Conservation (phyloP, 23 red algal species). For the Gracilariopsis chorda region DNA sequence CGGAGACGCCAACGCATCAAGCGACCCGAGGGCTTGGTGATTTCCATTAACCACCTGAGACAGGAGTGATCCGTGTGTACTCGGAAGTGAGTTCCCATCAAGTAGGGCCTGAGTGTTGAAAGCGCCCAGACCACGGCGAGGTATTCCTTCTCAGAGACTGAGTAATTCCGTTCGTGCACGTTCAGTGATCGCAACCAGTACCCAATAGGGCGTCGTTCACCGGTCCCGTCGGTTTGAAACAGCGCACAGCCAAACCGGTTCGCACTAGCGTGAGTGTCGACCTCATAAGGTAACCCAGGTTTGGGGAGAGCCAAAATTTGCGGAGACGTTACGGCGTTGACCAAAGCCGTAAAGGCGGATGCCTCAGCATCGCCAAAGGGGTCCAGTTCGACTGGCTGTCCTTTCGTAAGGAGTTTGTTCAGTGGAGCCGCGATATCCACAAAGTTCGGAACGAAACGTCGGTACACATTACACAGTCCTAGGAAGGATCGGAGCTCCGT, state of each 20-base stretch:
- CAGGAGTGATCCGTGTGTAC: not conserved
- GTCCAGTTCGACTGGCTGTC: not conserved
- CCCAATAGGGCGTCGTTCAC: not conserved
- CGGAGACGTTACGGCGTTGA: not conserved
- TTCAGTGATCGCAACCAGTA: slow-evolving; percentile 7
- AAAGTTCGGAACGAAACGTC: not conserved
- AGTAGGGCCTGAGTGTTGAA: not conserved
- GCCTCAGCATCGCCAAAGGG: not conserved
- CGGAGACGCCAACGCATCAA: not conserved
- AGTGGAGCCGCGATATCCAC: not conserved
- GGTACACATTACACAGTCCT: not conserved
- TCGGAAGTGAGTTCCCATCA: not conserved
- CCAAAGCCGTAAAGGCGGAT: not conserved
- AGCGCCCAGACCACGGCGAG: slow-evolving; percentile 20
- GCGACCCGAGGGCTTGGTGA: not conserved
- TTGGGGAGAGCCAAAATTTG: not conserved
- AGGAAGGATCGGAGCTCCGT: not conserved
- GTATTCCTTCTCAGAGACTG: not conserved
- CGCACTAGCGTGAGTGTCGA: slow-evolving; percentile 14
- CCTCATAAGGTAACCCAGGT: not conserved
- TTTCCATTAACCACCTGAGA: not conserved
- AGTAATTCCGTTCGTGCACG: slow-evolving; percentile 23
- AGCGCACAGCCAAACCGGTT: slow-evolving; percentile 3
- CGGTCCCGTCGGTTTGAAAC: not conserved
- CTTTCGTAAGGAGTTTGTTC: not conserved